phyloP scores from a whole-genome alignment of 345 rosid genomes.

The Acer yangbiense region DNA sequence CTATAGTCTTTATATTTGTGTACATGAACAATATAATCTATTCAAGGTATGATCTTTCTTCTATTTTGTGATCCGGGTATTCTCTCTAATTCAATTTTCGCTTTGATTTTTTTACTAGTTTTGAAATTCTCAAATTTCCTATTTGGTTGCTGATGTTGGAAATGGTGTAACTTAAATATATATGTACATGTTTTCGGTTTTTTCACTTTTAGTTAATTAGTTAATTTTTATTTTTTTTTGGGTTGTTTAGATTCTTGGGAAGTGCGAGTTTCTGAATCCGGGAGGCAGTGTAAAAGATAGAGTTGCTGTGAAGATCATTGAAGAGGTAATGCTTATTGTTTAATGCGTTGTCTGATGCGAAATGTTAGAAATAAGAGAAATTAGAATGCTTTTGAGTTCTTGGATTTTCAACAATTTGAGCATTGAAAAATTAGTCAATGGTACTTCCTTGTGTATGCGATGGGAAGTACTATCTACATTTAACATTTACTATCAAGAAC shows the following conservation, averaged over 20 bases:
- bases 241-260: conserved; percentile 75
- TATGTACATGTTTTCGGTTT: neutral
- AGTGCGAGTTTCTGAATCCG: conserved; percentile 95
- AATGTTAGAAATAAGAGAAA: neutral
- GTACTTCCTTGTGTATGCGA: neutral
- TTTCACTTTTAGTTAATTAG: conserved; percentile 6
- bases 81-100: neutral
- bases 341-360: neutral
- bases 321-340: conserved; percentile 60
- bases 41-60: neutral
- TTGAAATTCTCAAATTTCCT: neutral
- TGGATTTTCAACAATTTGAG: neutral
- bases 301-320: conserved; percentile 83
- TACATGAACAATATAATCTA: neutral
- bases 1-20: too few relatives aligned
- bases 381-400: neutral
- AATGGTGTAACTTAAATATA: neutral
- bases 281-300: conserved; percentile 98
- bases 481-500: neutral
- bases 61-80: neutral
- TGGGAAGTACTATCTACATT: neutral
- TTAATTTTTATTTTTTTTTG: conserved; percentile 1
- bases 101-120: neutral
- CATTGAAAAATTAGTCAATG: neutral
- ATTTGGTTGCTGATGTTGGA: neutral